These are phyloP conservation scores for Hymenoscyphus linearis DNA, from an alignment of 2,329 filamentous ascomycete genomes.

Conservation along the genomic window DNA sequence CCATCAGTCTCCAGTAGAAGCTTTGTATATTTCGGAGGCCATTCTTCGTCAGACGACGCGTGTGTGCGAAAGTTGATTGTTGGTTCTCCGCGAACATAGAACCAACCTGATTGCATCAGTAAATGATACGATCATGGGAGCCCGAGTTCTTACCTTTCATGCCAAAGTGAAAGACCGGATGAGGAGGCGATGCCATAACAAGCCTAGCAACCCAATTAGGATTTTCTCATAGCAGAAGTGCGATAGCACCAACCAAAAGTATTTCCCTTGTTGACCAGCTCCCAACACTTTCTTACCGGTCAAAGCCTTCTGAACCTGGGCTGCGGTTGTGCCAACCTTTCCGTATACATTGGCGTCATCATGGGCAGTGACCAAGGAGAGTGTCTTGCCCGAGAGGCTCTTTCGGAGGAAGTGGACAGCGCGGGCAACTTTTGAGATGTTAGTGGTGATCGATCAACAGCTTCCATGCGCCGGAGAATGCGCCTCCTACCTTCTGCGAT, in stretches of 20 bases:
- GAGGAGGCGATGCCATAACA: conserved; percentile 70
- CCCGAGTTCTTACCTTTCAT: conserved; percentile 49
- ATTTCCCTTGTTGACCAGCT: conserved; percentile 88
- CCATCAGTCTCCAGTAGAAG: conserved; percentile 67
- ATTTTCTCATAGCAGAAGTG: neutral
- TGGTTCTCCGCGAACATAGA: conserved; percentile 75
- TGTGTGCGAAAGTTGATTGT: conserved; percentile 76
- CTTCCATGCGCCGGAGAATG: neutral
- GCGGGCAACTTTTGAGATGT: conserved; percentile 57
- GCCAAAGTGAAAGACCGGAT: conserved; percentile 85
- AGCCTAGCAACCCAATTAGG: conserved; percentile 40
- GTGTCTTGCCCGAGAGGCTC: conserved; percentile 77
- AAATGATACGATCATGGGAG: neutral
- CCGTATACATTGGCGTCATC: conserved; percentile 86
- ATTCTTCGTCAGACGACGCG: conserved; percentile 47
- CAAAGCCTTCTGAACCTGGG: conserved; percentile 68
- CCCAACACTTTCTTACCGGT: conserved; percentile 64
- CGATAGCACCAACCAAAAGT: conserved; percentile 64
- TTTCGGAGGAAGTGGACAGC: conserved; percentile 80
- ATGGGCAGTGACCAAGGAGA: conserved; percentile 63
- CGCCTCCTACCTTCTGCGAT: conserved; percentile 50
- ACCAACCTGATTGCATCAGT: conserved; percentile 53
- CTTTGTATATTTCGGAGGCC: conserved; percentile 90
- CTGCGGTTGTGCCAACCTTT: conserved; percentile 76
- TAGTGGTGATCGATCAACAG: neutral